Base-by-base conservation (phyloP, 768 basidiomycete genomes). In the Sutorius australiensis region DNA sequence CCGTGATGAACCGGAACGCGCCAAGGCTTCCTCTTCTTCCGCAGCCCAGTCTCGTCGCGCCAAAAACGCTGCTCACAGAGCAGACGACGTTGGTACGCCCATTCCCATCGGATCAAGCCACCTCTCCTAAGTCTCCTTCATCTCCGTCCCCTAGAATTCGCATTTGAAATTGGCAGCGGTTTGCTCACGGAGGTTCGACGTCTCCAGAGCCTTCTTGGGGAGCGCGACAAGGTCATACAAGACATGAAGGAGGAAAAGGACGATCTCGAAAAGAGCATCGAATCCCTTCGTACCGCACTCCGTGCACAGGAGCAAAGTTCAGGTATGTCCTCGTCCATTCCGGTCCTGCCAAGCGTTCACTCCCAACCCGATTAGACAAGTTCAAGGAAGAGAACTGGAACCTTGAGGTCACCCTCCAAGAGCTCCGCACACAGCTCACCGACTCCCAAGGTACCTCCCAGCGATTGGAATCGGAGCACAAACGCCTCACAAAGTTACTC, bases 341-440 rank as follows among this genome's bases (percentile, higher is more conserved):
- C 30, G 27, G 31, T 30, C 4, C 50, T 19, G 44, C 28, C 37
- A 50, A n/a, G 2, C 27, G 57, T 32, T 50, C 9, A 63, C 8
- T 2, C 12, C 8, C 21, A 30, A 32, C 32, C 54, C 45, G 48
- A 51, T 28, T 63, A 87, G 95, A 98, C 68, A 92, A 93, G 58
- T 95, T 85, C 82, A 93, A 93, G 73, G 95, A 98, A 73, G 93
- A 95, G 72, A 98, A 97, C 68, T 98, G 97, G 97, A 95, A 98
- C 65, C 84, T 98, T 52, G 95, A 98, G 74, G 93, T 98, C 45
- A 81, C 82, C 14, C 75, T 93, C 28, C 95, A 98, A 67, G 94
- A 97, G 54, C 78, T 94, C 21, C 86, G 86, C 36, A 73, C 80
- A 1, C 83, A 89, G 58, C 76, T 88, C 42, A 65, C 78, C 30